A percentile compares a stretch with the other conserved stretches of the same genome.
These are phyloP conservation scores for Phoenix dactylifera DNA, from an alignment of 176 grass and related monocot genomes.

Conservation along the genomic window DNA sequence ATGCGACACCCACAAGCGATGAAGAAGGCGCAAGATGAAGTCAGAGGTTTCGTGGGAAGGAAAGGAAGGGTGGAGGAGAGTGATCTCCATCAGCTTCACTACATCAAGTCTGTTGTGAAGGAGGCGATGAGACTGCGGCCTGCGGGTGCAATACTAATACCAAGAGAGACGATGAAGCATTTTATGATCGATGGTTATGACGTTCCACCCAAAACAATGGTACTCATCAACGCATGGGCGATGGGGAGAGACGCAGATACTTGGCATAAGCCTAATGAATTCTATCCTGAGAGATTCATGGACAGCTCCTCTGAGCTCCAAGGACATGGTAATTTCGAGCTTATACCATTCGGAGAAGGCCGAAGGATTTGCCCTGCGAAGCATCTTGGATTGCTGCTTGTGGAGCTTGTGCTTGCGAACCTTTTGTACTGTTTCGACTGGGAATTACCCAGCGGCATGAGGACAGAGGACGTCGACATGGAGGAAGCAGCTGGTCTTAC, in stretches of 20 bases:
- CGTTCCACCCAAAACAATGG: slow-evolving; percentile 12
- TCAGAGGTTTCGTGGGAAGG: slow-evolving; percentile 1
- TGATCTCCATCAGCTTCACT: slow-evolving; percentile 19
- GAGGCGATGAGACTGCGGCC: slow-evolving; percentile 34
- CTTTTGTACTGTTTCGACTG: slow-evolving; percentile 27
- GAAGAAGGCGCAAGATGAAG: slow-evolving; percentile 26
- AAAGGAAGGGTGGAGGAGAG: slow-evolving; percentile 9
- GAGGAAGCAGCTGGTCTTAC: slow-evolving; percentile 6
- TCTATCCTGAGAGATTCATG: slow-evolving; percentile 27
- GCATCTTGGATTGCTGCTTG: slow-evolving; percentile 2
- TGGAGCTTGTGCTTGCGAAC: slow-evolving; percentile 20
- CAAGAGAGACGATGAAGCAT: slow-evolving; percentile 15
- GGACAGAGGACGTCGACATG: slow-evolving; percentile 16
- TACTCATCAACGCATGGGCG: slow-evolving; percentile 30
- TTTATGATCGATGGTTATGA: slow-evolving; percentile 23
- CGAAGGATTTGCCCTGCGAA: slow-evolving; percentile 30
- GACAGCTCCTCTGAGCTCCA: slow-evolving; percentile 12
- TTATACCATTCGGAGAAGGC: slow-evolving; percentile 28
- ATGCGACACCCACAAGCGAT: slow-evolving; percentile 7
- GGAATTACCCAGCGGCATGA: slow-evolving; percentile 10
- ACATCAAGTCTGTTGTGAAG: slow-evolving; percentile 36
- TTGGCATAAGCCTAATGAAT: slow-evolving; percentile 20
- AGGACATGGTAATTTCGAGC: slow-evolving; percentile 13
- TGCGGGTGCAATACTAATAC: slow-evolving; percentile 18
- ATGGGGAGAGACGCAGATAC: slow-evolving; percentile 25